A percentile compares a stretch with the other conserved stretches of the same genome.
Evolutionary conservation across 495 filamentous ascomycete species (phyloP).

Genomic region (Neurospora discreta): DNA sequence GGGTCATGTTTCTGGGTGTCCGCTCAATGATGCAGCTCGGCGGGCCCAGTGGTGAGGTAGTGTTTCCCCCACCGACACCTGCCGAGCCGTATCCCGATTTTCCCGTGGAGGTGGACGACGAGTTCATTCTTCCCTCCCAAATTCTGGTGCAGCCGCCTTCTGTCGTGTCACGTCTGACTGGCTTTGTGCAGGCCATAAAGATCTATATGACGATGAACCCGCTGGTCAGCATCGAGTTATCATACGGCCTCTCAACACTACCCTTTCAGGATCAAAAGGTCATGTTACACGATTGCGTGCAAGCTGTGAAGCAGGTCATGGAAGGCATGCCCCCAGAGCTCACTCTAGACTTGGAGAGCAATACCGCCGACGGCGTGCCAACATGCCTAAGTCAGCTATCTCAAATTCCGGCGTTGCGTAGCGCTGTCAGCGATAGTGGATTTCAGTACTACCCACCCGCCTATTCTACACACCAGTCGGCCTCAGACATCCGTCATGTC

Average conservation of each 20-base stretch:
- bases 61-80: conserved; percentile 59
- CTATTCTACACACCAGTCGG: conserved; percentile 19
- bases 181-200: conserved; percentile 66
- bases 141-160: conserved; percentile 52
- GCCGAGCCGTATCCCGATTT: conserved; percentile 69
- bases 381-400: not conserved
- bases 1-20: conserved; percentile 58
- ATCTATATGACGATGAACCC: conserved; percentile 61
- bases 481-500: conserved; percentile 27
- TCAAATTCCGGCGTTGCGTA: conserved; percentile 5
- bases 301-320: conserved; percentile 47
- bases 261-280: conserved; percentile 62
- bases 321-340: conserved; percentile 51
- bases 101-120: conserved; percentile 69
- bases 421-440: not conserved
- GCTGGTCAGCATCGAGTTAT: conserved; percentile 58
- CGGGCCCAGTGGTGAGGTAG: conserved; percentile 47
- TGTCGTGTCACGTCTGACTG: conserved; percentile 51
- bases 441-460: conserved; percentile 28
- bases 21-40: conserved; percentile 61
- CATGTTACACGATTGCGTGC: conserved; percentile 50
- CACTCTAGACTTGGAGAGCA: conserved; percentile 32
- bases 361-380: not conserved
- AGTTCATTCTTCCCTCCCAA: conserved; percentile 53
- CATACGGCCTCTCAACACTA: conserved; percentile 57